A percentile compares a stretch with the other conserved stretches of the same genome.
Evolutionary conservation across 495 filamentous ascomycete genomes (phyloP).

Genomic region (Aspergillus biplanus): DNA sequence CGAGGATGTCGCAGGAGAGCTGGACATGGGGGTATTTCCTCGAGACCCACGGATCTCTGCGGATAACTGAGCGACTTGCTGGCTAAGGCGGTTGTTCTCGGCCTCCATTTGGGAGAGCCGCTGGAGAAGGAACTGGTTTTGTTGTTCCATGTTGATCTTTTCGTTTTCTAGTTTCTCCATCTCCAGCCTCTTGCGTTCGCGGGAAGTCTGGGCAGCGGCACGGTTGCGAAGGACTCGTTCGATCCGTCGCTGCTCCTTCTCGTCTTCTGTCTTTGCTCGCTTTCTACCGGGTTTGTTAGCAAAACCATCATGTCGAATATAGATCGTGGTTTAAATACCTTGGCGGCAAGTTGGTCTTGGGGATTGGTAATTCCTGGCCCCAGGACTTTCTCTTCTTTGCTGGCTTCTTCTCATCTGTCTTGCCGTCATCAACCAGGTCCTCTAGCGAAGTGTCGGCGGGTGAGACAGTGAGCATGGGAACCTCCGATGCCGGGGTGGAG

Average conservation of each 20-base stretch:
- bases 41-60: conserved; percentile 60
- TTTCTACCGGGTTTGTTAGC: conserved; percentile 58
- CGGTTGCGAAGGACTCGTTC: conserved; percentile 97
- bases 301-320: not conserved
- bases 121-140: conserved; percentile 72
- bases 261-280: conserved; percentile 97
- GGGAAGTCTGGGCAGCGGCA: conserved; percentile 91
- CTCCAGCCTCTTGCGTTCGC: conserved; percentile 93
- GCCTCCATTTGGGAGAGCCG: conserved; percentile 65
- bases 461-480: conserved; percentile 51
- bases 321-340: conserved; percentile 58
- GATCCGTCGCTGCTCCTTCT: conserved; percentile 97
- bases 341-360: conserved; percentile 95
- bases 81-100: conserved; percentile 65
- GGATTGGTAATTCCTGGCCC: conserved; percentile 95
- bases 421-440: conserved; percentile 31
- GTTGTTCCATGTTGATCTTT: conserved; percentile 65
- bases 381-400: conserved; percentile 98
- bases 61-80: conserved; percentile 66
- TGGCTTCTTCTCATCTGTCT: conserved; percentile 70
- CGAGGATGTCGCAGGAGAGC: conserved; percentile 44
- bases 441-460: conserved; percentile 53
- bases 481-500: conserved; percentile 35
- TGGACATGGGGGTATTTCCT: conserved; percentile 44
- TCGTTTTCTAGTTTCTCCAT: conserved; percentile 85